Evolutionary conservation across 2,329 filamentous ascomycete species (phyloP).

Genomic region (Venturia nashicola): DNA sequence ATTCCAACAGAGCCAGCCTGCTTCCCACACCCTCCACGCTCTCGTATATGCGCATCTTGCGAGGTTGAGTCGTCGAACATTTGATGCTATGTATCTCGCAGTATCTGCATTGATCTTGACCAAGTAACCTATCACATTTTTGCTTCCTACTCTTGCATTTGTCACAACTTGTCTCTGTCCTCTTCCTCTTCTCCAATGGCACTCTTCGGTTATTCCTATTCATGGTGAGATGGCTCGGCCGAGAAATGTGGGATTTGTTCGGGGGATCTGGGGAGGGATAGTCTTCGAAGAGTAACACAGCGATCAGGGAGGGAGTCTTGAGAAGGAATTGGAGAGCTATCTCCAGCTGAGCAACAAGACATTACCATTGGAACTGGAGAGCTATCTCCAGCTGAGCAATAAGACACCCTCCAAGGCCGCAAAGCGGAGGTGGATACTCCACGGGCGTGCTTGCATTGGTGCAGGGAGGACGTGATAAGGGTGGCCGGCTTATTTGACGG

Average conservation of each 20-base stretch:
- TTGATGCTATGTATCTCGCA: slow-evolving; percentile 29
- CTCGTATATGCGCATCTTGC: slow-evolving; percentile 32
- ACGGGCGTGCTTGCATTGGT: no score
- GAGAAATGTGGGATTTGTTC: background rate
- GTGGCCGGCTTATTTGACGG: background rate
- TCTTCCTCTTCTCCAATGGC: slow-evolving; percentile 31
- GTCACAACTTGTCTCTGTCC: slow-evolving; percentile 34
- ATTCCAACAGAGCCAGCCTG: slow-evolving; percentile 29
- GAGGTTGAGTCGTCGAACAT: slow-evolving; percentile 31
- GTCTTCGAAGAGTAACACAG: background rate
- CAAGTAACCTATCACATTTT: slow-evolving; percentile 29
- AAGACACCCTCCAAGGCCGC: background rate
- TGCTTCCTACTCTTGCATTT: slow-evolving; percentile 36
- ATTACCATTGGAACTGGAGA: background rate
- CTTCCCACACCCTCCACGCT: slow-evolving; percentile 30
- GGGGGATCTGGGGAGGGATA: background rate
- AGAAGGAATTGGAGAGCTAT: background rate
- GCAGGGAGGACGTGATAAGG: background rate
- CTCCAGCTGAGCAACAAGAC: background rate
- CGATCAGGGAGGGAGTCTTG: background rate
- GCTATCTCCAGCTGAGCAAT: background rate
- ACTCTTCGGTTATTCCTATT: slow-evolving; percentile 18
- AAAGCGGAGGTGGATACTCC: background rate
- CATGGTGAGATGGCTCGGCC: background rate
- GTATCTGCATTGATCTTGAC: slow-evolving; percentile 29